A percentile compares a stretch with the other conserved stretches of the same genome.
Conservation (phyloP, 2,329 filamentous ascomycete species). For the Exophiala bonariae region DNA sequence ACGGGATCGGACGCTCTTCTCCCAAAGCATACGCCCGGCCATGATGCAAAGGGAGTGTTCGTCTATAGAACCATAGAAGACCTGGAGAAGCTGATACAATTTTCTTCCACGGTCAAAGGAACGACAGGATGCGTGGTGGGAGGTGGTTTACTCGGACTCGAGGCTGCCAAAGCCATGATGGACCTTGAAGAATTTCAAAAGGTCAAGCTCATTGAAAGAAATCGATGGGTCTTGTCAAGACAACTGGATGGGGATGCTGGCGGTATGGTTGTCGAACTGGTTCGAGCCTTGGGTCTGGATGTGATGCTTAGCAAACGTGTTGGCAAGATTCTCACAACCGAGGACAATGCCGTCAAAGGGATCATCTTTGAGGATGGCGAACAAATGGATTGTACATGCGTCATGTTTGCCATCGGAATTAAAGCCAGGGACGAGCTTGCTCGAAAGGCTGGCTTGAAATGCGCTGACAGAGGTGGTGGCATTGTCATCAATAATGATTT, state of each 20-base stretch:
- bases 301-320: conserved; percentile 77
- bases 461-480: conserved; percentile 72
- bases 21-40: conserved; percentile 69
- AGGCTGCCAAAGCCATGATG: conserved; percentile 90
- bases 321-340: conserved; percentile 67
- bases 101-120: conserved; percentile 65
- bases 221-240: conserved; percentile 77
- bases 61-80: conserved; percentile 87
- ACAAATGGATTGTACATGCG: conserved; percentile 71
- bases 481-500: conserved; percentile 67
- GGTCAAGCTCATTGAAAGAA: conserved; percentile 79
- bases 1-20: conserved; percentile 84
- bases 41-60: conserved; percentile 81
- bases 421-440: conserved; percentile 78
- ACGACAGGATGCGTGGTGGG: conserved; percentile 76
- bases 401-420: conserved; percentile 90
- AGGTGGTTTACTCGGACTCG: conserved; percentile 79
- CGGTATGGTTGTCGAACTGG: conserved; percentile 77
- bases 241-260: conserved; percentile 83
- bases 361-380: conserved; percentile 81
- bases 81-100: conserved; percentile 73
- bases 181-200: conserved; percentile 73
- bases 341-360: conserved; percentile 67
- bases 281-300: conserved; percentile 74
- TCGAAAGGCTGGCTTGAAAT: conserved; percentile 66